Evolutionary conservation across 2,329 filamentous ascomycete genomes (phyloP).

Genomic region (Pseudocercospora pini-densiflorae): DNA sequence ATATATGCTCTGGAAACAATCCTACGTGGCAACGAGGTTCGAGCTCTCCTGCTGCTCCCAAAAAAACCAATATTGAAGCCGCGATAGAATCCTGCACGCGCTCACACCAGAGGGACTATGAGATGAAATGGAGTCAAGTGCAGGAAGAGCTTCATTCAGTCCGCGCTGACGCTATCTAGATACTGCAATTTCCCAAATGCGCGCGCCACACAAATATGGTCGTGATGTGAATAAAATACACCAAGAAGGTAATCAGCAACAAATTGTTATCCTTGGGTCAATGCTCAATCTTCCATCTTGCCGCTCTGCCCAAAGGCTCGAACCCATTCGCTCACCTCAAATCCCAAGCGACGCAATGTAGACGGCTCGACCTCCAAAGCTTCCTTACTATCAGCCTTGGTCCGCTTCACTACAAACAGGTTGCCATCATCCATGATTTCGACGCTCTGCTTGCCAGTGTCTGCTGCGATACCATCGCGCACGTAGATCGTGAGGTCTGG

Average conservation of each 20-base stretch:
- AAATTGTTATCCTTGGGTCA: constrained; percentile 9
- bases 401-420: constrained; percentile 46
- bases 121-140: not conserved
- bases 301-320: constrained; percentile 38
- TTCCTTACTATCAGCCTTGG: constrained; percentile 39
- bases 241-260: constrained; percentile 3
- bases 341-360: constrained; percentile 74
- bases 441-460: constrained; percentile 35
- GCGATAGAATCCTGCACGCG: not conserved
- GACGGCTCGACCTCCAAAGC: constrained; percentile 43
- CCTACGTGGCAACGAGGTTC: no score
- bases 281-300: constrained; percentile 13
- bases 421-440: constrained; percentile 49
- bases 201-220: not conserved
- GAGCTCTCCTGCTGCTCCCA: not conserved
- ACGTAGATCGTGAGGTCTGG: constrained; percentile 80
- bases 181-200: not conserved
- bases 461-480: constrained; percentile 41
- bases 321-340: constrained; percentile 87
- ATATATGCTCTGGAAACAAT: no score
- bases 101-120: not conserved
- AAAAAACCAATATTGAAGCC: no score
- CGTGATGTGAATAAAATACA: constrained; percentile 3
- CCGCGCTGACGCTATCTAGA: constrained; percentile 1
- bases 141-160: not conserved